These are phyloP conservation scores for Lactifluus rugatus DNA, from an alignment of 768 basidiomycete species.

Conservation along the genomic window DNA sequence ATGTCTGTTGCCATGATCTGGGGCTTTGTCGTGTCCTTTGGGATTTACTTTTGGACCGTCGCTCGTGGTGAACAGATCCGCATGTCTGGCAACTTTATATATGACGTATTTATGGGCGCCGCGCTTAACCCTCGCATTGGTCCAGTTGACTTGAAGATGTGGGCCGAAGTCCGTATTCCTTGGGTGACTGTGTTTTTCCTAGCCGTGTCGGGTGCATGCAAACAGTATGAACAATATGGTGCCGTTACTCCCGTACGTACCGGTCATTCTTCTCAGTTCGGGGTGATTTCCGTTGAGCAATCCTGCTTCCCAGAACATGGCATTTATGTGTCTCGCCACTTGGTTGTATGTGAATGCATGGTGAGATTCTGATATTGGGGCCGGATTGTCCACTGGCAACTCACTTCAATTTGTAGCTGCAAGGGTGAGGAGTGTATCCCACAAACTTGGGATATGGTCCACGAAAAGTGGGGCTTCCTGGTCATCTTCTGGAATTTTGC, in stretches of 20 bases:
- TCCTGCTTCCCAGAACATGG: constrained; percentile 63
- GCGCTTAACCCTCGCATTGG: constrained; percentile 89
- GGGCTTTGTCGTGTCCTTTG: constrained; percentile 72
- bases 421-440: constrained; percentile 95
- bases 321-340: constrained; percentile 91
- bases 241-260: constrained; percentile 81
- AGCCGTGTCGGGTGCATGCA: constrained; percentile 84
- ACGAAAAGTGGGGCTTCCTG: constrained; percentile 98
- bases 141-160: constrained; percentile 94
- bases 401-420: constrained; percentile 35
- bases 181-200: constrained; percentile 96
- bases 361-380: constrained; percentile 29
- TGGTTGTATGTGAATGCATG: constrained; percentile 97
- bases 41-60: constrained; percentile 73
- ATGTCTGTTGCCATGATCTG: constrained; percentile 95
- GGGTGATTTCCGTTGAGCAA: background rate
- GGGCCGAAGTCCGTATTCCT: constrained; percentile 92
- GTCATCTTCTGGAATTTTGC: constrained; percentile 98
- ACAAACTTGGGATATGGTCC: constrained; percentile 99
- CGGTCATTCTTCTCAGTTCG: background rate
- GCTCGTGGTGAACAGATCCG: constrained; percentile 72
- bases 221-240: constrained; percentile 89
- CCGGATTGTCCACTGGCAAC: background rate
- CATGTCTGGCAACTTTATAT: constrained; percentile 92
- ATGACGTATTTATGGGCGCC: constrained; percentile 97